phyloP scores from a whole-genome alignment of 2,329 filamentous ascomycete species.

The Cladosporium sp. region DNA sequence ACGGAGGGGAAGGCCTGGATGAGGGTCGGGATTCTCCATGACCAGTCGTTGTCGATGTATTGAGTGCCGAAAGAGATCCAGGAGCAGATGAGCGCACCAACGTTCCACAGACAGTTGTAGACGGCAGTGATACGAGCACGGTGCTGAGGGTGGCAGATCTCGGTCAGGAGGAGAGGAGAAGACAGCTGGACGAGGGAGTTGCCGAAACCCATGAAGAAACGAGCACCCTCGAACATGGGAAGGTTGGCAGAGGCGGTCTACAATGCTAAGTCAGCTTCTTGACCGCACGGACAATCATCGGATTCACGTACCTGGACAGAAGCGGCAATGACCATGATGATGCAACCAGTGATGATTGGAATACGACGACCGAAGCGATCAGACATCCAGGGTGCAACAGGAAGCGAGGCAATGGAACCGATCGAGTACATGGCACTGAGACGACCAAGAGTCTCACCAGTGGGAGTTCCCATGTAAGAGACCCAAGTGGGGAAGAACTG shows the following conservation, averaged over 20 bases:
- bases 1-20: conserved; percentile 23
- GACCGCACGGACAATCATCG: no score
- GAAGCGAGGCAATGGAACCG: conserved; percentile 22
- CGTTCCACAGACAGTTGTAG: conserved; percentile 16
- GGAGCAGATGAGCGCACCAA: conserved; percentile 13
- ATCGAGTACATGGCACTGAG: conserved; percentile 22
- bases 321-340: conserved; percentile 13
- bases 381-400: conserved; percentile 20
- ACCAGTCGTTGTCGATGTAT: conserved; percentile 19
- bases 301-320: neutral
- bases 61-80: conserved; percentile 14
- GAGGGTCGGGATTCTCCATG: conserved; percentile 42
- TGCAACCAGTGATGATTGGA: conserved; percentile 12
- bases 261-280: no score
- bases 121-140: conserved; percentile 14
- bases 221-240: conserved; percentile 14
- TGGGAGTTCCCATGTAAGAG: conserved; percentile 20
- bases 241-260: conserved; percentile 7
- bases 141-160: conserved; percentile 14
- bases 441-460: conserved; percentile 26
- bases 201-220: conserved; percentile 16
- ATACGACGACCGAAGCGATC: conserved; percentile 24
- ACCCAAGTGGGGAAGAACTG: conserved; percentile 25
- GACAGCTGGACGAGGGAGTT: conserved; percentile 13
- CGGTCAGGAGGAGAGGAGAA: conserved; percentile 13